Conservation (phyloP, 1,284 basidiomycete genomes). For the Austroboletus novae-zelandiae region DNA sequence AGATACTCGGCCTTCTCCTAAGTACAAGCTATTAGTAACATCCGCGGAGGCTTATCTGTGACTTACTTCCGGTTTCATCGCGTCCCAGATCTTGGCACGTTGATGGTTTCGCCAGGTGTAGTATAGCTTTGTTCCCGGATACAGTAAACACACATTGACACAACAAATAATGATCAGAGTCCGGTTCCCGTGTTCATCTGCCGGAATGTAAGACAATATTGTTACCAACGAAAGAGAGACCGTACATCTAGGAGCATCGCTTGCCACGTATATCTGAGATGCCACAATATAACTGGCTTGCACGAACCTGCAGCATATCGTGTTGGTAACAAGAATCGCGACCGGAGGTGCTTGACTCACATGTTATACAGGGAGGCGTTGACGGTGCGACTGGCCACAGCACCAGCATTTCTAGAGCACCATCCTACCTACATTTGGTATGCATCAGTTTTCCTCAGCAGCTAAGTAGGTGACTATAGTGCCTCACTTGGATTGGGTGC, state of each 20-base stretch:
- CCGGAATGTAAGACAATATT: too few species aligned
- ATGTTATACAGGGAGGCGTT: slow-evolving; percentile 59
- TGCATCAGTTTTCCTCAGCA: background rate
- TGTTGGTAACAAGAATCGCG: background rate
- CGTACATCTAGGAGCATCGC: slow-evolving; percentile 48
- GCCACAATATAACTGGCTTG: slow-evolving; percentile 46
- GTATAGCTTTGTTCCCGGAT: slow-evolving; percentile 49
- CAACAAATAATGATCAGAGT: slow-evolving; percentile 45
- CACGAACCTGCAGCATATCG: slow-evolving; percentile 35
- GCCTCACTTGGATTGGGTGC: slow-evolving; percentile 36
- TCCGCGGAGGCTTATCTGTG: slow-evolving; percentile 32
- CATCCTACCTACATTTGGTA: slow-evolving; percentile 42
- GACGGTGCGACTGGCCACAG: slow-evolving; percentile 53
- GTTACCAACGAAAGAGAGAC: background rate
- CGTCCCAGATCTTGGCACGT: slow-evolving; percentile 47
- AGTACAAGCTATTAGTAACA: slow-evolving; percentile 41
- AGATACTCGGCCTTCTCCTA: slow-evolving; percentile 44
- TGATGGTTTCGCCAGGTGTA: slow-evolving; percentile 51
- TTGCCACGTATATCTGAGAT: slow-evolving; percentile 45
- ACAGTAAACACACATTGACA: slow-evolving; percentile 47
- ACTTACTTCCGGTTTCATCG: slow-evolving; percentile 46
- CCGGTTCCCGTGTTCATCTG: slow-evolving; percentile 52
- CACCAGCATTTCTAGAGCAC: slow-evolving; percentile 54
- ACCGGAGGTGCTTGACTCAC: slow-evolving; percentile 16
- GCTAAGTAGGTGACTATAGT: background rate